phyloP scores from a whole-genome alignment of 805 yeast species.

The Wickerhamiella musiphila region DNA sequence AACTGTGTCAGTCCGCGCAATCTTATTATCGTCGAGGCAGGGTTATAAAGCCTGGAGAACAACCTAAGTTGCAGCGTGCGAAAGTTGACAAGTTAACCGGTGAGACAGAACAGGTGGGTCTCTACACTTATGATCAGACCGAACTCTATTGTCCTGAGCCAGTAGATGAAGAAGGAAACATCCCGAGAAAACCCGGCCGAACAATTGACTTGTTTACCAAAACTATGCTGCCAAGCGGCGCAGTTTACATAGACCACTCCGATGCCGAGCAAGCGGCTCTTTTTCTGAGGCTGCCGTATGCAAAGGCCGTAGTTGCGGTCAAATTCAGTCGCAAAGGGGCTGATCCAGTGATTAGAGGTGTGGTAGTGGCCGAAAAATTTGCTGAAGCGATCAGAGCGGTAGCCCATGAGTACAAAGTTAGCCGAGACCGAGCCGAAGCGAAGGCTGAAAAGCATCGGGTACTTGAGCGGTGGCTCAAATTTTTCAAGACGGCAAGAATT shows the following conservation, averaged over 20 bases:
- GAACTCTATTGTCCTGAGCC: conserved; percentile 51
- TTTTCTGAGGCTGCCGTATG: conserved; percentile 54
- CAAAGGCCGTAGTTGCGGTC: conserved; percentile 75
- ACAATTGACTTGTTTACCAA: conserved; percentile 67
- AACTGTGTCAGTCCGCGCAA: conserved; percentile 47
- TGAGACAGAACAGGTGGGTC: conserved; percentile 14
- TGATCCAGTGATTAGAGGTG: conserved; percentile 55
- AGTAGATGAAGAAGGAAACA: conserved; percentile 37
- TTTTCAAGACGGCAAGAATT: conserved; percentile 20
- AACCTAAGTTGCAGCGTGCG: conserved; percentile 33
- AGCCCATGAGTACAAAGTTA: too few relatives aligned
- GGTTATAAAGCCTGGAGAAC: conserved; percentile 49
- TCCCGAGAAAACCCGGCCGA: conserved; percentile 64
- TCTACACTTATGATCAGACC: conserved; percentile 71
- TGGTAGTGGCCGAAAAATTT: conserved; percentile 49
- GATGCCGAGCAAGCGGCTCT: conserved; percentile 55
- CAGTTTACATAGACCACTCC: conserved; percentile 35
- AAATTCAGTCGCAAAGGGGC: conserved; percentile 33
- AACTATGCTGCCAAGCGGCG: conserved; percentile 73
- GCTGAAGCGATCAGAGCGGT: conserved; percentile 42
- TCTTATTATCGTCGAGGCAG: conserved; percentile 82
- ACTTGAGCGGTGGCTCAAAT: conserved; percentile 21
- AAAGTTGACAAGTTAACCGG: conserved; percentile 12
- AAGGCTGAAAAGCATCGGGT: conserved; percentile 26
- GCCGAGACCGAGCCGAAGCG: conserved; percentile 29